These are phyloP conservation scores for Trichoderma koningii DNA, from an alignment of 2,329 filamentous ascomycete genomes.

Conservation along the genomic window DNA sequence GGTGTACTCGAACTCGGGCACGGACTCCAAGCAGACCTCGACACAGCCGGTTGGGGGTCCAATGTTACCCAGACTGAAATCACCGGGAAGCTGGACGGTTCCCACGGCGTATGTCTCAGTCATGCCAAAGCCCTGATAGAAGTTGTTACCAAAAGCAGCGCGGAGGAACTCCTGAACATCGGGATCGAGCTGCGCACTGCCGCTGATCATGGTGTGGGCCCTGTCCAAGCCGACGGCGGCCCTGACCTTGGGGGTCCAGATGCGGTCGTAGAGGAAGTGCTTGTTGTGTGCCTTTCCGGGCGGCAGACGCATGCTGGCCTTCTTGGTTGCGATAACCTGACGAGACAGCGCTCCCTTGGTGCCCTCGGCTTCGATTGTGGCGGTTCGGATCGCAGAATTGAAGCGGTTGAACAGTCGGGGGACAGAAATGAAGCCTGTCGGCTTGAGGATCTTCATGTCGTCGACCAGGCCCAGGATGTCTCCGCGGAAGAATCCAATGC, in stretches of 20 bases:
- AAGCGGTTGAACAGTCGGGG: slow-evolving; percentile 92
- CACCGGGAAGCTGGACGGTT: slow-evolving; percentile 67
- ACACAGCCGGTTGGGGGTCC: slow-evolving; percentile 67
- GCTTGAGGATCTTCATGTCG: slow-evolving; percentile 83
- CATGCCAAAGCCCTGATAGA: slow-evolving; percentile 87
- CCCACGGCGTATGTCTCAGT: slow-evolving; percentile 88
- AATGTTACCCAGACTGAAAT: slow-evolving; percentile 79
- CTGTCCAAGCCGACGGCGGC: slow-evolving; percentile 80
- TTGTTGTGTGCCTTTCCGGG: slow-evolving; percentile 74
- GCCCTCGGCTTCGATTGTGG: slow-evolving; percentile 77
- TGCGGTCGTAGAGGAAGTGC: slow-evolving; percentile 77
- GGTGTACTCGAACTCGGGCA: slow-evolving; percentile 92
- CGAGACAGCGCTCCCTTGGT: slow-evolving; percentile 79
- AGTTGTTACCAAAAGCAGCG: slow-evolving; percentile 74
- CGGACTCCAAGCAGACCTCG: slow-evolving; percentile 81
- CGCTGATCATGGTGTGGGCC: slow-evolving; percentile 74
- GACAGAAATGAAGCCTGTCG: slow-evolving; percentile 83
- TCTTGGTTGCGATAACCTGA: slow-evolving; percentile 77
- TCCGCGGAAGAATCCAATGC: slow-evolving; percentile 91
- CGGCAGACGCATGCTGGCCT: slow-evolving; percentile 72
- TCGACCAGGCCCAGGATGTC: slow-evolving; percentile 85
- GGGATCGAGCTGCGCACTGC: slow-evolving; percentile 88
- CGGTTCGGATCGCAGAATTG: slow-evolving; percentile 75
- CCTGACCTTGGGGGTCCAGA: slow-evolving; percentile 88
- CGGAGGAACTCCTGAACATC: slow-evolving; percentile 86